Conservation (phyloP, 2,329 filamentous ascomycete genomes). For the Aspergillus versicolor region DNA sequence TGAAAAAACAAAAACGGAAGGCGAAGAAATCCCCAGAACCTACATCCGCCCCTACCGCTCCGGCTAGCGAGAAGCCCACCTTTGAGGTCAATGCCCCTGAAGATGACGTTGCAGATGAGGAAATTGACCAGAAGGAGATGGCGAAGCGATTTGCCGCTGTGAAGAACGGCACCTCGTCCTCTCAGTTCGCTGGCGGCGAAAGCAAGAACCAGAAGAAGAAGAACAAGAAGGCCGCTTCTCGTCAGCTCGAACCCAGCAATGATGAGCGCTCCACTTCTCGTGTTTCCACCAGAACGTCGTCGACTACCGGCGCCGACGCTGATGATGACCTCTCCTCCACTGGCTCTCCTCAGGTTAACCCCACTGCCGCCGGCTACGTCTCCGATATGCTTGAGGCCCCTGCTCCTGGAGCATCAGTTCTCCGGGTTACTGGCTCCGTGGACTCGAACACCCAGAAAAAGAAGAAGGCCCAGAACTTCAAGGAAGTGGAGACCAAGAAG, state of each 20-base stretch:
- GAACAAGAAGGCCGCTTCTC: conserved; percentile 63
- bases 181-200: conserved; percentile 41
- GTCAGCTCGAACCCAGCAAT: conserved; percentile 52
- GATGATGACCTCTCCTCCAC: conserved; percentile 77
- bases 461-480: conserved; percentile 60
- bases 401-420: conserved; percentile 66
- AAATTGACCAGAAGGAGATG: conserved; percentile 71
- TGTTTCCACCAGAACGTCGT: conserved; percentile 62
- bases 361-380: conserved; percentile 61
- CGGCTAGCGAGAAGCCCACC: conserved; percentile 29
- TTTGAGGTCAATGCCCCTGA: conserved; percentile 29
- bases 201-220: conserved; percentile 59
- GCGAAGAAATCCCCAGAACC: conserved; percentile 33
- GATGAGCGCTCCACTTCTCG: conserved; percentile 41
- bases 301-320: conserved; percentile 70
- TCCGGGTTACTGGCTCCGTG: conserved; percentile 71
- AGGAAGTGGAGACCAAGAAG: conserved; percentile 84
- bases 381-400: conserved; percentile 88
- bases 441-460: conserved; percentile 52
- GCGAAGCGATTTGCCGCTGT: conserved; percentile 70
- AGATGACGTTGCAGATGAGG: conserved; percentile 51
- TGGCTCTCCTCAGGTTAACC: conserved; percentile 61
- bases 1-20: conserved; percentile 46
- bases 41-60: conserved; percentile 19
- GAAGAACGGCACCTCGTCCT: conserved; percentile 66